Conservation (phyloP, 139 green algal species). For the Ettlia oleoabundans region DNA sequence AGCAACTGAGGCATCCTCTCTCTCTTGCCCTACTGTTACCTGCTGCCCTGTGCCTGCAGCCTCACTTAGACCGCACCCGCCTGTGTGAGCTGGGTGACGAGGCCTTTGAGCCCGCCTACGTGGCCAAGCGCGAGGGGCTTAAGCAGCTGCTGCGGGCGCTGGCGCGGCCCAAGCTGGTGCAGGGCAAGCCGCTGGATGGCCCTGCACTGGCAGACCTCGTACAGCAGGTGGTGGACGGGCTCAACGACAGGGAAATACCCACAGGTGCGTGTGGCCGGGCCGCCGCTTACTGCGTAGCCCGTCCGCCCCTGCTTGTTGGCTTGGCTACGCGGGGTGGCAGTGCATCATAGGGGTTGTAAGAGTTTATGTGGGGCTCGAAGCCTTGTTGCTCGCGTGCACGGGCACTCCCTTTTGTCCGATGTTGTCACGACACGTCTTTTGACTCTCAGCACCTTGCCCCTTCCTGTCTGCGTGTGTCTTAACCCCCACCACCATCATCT, state of each 20-base stretch:
- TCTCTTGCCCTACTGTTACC: too few species aligned
- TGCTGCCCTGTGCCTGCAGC: too few species aligned
- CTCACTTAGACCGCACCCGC: slow-evolving; percentile 88
- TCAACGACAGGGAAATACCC: slow-evolving; percentile 80
- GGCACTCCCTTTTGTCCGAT: too few species aligned
- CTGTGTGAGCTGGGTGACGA: slow-evolving; percentile 65
- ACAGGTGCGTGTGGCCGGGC: slow-evolving; percentile 25
- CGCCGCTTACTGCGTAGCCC: background rate
- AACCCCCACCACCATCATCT: background rate
- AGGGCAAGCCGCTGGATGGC: slow-evolving; percentile 51
- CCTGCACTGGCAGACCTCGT: slow-evolving; percentile 59
- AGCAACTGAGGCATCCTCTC: too few species aligned
- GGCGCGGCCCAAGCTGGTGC: slow-evolving; percentile 61
- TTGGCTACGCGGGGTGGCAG: too few species aligned
- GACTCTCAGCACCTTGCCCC: too few species aligned
- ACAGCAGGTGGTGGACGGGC: slow-evolving; percentile 60
- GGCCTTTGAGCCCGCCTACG: slow-evolving; percentile 53
- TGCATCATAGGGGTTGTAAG: too few species aligned
- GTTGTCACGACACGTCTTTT: too few species aligned
- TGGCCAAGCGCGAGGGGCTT: slow-evolving; percentile 48
- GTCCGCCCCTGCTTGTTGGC: background rate
- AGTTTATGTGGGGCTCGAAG: too few species aligned
- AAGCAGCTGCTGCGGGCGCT: slow-evolving; percentile 46
- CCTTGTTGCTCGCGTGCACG: too few species aligned
- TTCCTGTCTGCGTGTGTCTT: background rate